A percentile compares a stretch with the other conserved stretches of the same genome.
Evolutionary conservation across 352 stramenopile genomes (phyloP).

Genomic region (Bremia lactucae): DNA sequence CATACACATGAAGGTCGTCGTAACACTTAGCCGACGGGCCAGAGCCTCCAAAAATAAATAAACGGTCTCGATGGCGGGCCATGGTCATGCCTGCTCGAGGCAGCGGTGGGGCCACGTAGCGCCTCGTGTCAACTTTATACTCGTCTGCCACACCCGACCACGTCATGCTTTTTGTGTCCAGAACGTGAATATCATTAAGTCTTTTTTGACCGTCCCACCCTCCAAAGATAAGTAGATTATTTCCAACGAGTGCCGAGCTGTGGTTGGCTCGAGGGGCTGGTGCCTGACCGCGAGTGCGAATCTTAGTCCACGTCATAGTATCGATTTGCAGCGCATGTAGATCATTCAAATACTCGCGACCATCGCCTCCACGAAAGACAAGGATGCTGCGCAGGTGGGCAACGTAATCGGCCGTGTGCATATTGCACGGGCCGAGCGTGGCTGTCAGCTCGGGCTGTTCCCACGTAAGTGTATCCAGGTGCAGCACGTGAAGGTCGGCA

Average conservation of each 20-base stretch:
- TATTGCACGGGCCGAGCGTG: conserved; percentile 89
- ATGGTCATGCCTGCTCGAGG: conserved; percentile 93
- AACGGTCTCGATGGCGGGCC: conserved; percentile 78
- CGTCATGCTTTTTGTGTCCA: conserved; percentile 84
- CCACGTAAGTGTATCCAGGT: conserved; percentile 70
- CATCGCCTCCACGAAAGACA: conserved; percentile 91
- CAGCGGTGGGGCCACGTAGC: conserved; percentile 63
- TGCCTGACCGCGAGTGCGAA: conserved; percentile 61
- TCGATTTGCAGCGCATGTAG: conserved; percentile 89
- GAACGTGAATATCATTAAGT: conserved; percentile 93
- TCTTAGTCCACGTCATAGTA: conserved; percentile 75
- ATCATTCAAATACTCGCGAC: conserved; percentile 93
- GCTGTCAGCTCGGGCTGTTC: conserved; percentile 32
- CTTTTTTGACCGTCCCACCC: conserved; percentile 89
- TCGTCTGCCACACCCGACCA: conserved; percentile 71
- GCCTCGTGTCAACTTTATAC: conserved; percentile 13
- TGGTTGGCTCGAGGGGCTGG: conserved; percentile 91
- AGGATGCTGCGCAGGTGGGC: conserved; percentile 73
- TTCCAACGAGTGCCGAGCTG: conserved; percentile 83
- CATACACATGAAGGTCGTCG: conserved; percentile 92
- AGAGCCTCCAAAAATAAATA: conserved; percentile 93
- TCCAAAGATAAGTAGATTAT: conserved; percentile 89
- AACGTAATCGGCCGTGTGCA: conserved; percentile 95
- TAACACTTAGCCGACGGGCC: conserved; percentile 91
- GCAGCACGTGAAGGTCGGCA: conserved; percentile 87